A percentile compares a stretch with the other conserved stretches of the same genome.
Evolutionary conservation across 176 grass and related monocot genomes (phyloP).

Genomic region (Puccinellia tenuiflora): DNA sequence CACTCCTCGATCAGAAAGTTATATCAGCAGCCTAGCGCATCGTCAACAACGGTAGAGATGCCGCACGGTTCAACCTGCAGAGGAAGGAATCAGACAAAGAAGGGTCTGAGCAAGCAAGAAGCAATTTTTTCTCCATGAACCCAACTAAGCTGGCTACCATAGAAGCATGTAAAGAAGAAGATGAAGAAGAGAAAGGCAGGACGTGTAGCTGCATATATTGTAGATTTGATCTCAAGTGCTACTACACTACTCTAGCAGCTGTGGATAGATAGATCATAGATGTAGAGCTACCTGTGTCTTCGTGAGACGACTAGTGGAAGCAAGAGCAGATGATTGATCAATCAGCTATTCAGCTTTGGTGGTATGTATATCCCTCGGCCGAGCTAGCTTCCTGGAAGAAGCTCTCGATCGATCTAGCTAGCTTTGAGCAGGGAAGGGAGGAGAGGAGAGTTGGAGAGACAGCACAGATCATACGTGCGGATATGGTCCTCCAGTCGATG

Average conservation of each 20-base stretch:
- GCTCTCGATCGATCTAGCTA: constrained; percentile 10
- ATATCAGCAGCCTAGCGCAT: background rate
- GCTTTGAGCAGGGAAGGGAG: constrained; percentile 10
- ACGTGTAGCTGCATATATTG: background rate
- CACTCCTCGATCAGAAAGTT: background rate
- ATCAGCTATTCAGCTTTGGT: constrained; percentile 14
- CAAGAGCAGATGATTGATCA: constrained; percentile 28
- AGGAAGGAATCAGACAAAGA: background rate
- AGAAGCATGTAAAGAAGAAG: background rate
- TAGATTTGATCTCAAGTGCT: background rate
- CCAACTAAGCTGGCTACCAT: background rate
- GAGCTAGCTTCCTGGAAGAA: constrained; percentile 12
- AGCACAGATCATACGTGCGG: constrained; percentile 28
- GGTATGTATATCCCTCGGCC: background rate
- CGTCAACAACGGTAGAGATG: background rate
- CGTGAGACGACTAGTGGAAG: background rate
- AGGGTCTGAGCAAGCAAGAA: background rate
- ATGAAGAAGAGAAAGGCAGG: background rate
- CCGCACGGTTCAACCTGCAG: background rate
- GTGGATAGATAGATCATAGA: too few relatives aligned
- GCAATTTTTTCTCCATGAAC: background rate
- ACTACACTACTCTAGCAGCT: background rate
- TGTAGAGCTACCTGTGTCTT: background rate
- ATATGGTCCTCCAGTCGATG: constrained; percentile 46
- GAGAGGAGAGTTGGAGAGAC: constrained; percentile 18